Conservation (phyloP, 2,329 filamentous ascomycete species). For the Pseudogymnoascus sp. region DNA sequence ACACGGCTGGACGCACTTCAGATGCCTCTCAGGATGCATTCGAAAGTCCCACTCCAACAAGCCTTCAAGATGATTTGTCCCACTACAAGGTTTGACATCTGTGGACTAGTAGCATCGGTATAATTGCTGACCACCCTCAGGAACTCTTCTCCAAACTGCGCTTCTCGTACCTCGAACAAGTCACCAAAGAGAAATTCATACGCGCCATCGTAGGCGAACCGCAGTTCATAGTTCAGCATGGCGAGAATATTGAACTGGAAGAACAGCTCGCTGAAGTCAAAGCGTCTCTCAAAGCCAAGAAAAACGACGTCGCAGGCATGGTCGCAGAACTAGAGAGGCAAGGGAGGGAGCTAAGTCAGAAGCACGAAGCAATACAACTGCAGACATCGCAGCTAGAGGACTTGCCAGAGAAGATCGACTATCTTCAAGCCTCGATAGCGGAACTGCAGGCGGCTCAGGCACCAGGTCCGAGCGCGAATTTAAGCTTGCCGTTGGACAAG, state of each 20-base stretch:
- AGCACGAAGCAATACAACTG: constrained; percentile 43
- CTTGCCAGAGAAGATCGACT: constrained; percentile 43
- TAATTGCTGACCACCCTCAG: constrained; percentile 27
- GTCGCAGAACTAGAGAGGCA: constrained; percentile 63
- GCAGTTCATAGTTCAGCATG: constrained; percentile 72
- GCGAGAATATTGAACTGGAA: constrained; percentile 76
- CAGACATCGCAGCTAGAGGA: constrained; percentile 44
- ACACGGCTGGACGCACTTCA: constrained; percentile 51
- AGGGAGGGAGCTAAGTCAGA: constrained; percentile 49
- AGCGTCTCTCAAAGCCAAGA: constrained; percentile 68
- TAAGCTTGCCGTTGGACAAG: constrained; percentile 51
- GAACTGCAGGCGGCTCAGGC: constrained; percentile 38
- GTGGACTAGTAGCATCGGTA: neutral
- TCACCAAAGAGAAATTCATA: constrained; percentile 97
- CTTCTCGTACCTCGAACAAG: constrained; percentile 96
- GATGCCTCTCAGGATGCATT: constrained; percentile 62
- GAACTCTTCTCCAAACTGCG: constrained; percentile 93
- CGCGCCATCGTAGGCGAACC: constrained; percentile 86
- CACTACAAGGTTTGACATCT: constrained; percentile 65
- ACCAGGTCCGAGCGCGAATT: constrained; percentile 36
- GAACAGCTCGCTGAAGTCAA: constrained; percentile 64
- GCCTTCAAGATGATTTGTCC: constrained; percentile 72
- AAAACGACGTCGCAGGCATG: constrained; percentile 68
- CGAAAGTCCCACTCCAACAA: constrained; percentile 64
- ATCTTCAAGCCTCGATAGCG: constrained; percentile 42